These are phyloP conservation scores for Phytophthora crassamura DNA, from an alignment of 352 stramenopile species.

Conservation along the genomic window DNA sequence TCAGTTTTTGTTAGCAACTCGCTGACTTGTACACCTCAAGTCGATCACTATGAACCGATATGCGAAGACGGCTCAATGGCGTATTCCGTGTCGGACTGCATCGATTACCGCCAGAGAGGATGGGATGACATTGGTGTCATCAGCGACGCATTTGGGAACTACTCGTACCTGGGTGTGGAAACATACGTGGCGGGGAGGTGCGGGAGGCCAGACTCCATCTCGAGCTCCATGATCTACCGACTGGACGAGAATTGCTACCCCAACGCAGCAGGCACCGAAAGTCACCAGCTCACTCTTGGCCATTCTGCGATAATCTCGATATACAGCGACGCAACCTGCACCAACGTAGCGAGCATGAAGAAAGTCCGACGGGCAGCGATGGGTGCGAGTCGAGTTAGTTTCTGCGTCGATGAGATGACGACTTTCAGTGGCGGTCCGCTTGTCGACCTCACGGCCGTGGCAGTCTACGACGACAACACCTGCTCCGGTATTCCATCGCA, in stretches of 20 bases:
- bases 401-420: slow-evolving; percentile 1
- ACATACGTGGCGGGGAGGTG: too few species aligned
- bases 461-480: slow-evolving; percentile 6
- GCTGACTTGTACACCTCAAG: slow-evolving; percentile 3
- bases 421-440: background rate
- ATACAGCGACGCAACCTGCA: background rate
- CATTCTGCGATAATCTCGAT: slow-evolving; percentile 5
- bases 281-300: too few species aligned
- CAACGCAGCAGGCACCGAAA: too few species aligned
- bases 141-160: background rate
- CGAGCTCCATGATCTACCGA: too few species aligned
- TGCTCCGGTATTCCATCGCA: slow-evolving; percentile 6
- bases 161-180: too few species aligned
- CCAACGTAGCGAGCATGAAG: background rate
- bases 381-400: background rate
- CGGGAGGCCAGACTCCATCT: too few species aligned
- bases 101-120: background rate
- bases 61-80: background rate
- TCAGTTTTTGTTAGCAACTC: background rate
- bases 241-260: too few species aligned
- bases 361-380: background rate
- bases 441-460: background rate
- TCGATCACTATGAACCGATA: background rate
- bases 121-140: slow-evolving; percentile 4
- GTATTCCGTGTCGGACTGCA: slow-evolving; percentile 11